Conservation (phyloP, 2,329 filamentous ascomycete species). For the Trichoderma harzianum region DNA sequence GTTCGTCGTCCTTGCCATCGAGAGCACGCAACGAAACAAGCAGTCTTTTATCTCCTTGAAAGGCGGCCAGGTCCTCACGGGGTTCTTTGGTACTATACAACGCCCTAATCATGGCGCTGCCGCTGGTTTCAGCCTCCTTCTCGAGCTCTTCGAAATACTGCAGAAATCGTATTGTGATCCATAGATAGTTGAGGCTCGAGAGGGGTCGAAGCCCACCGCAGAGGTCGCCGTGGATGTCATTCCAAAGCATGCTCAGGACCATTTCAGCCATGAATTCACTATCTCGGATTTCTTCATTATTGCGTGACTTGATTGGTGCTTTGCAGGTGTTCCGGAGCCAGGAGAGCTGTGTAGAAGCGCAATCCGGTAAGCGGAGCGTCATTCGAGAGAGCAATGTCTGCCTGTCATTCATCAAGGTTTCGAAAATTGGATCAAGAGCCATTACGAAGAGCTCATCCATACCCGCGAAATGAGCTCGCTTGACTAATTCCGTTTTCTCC, state of each 20-base stretch:
- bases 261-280: background rate
- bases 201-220: background rate
- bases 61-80: too few species aligned
- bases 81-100: background rate
- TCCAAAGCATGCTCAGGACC: background rate
- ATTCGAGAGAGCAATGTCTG: background rate
- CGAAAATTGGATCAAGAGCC: background rate
- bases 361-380: background rate
- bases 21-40: background rate
- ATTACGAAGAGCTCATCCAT: background rate
- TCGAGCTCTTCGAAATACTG: background rate
- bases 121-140: background rate
- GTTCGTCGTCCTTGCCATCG: background rate
- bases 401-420: background rate
- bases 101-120: background rate
- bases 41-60: background rate
- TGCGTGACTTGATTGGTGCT: background rate
- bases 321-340: background rate
- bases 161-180: background rate
- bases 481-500: constrained; percentile 10
- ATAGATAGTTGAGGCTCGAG: background rate
- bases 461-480: background rate
- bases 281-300: background rate
- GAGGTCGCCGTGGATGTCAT: background rate
- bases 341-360: background rate